A percentile compares a stretch with the other conserved stretches of the same genome.
These are phyloP conservation scores for Boletellus emodensis DNA, from an alignment of 768 basidiomycete genomes.

Conservation along the genomic window DNA sequence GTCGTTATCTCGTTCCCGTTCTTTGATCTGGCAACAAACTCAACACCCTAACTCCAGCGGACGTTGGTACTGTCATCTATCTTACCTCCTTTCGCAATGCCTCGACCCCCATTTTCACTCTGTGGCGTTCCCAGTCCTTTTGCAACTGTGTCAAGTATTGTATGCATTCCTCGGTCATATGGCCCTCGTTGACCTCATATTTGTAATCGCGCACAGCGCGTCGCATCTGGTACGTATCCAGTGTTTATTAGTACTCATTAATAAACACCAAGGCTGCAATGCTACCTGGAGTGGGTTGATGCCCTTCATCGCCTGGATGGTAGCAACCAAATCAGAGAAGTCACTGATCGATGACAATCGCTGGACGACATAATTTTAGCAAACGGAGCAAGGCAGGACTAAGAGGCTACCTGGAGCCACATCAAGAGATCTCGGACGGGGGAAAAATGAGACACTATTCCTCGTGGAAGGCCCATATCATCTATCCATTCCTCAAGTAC, in stretches of 20 bases:
- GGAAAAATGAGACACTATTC: conserved; percentile 75
- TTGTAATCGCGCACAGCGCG: conserved; percentile 90
- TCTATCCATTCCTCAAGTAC: conserved; percentile 91
- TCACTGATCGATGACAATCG: conserved; percentile 83
- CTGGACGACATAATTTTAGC: conserved; percentile 33
- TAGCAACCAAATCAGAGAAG: conserved; percentile 84
- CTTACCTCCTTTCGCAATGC: conserved; percentile 77
- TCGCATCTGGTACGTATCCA: conserved; percentile 59
- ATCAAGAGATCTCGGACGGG: conserved; percentile 79
- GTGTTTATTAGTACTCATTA: not conserved
- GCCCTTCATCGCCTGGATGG: conserved; percentile 79
- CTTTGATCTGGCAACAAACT: conserved; percentile 47
- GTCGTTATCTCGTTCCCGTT: conserved; percentile 38
- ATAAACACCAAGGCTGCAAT: not conserved
- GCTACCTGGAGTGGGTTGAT: conserved; percentile 89
- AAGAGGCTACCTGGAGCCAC: conserved; percentile 69
- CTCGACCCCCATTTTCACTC: conserved; percentile 83
- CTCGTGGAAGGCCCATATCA: conserved; percentile 71
- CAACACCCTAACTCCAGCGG: not conserved
- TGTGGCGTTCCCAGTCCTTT: conserved; percentile 94
- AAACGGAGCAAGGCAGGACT: not conserved
- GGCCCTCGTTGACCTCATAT: conserved; percentile 88
- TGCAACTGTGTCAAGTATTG: conserved; percentile 94
- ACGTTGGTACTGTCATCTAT: not conserved
- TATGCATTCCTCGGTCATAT: conserved; percentile 92